Evolutionary conservation across 108 stramenopile species (phyloP), one percentile per base, ranked within the genome.

Genomic region (Nitzschia sp.): DNA sequence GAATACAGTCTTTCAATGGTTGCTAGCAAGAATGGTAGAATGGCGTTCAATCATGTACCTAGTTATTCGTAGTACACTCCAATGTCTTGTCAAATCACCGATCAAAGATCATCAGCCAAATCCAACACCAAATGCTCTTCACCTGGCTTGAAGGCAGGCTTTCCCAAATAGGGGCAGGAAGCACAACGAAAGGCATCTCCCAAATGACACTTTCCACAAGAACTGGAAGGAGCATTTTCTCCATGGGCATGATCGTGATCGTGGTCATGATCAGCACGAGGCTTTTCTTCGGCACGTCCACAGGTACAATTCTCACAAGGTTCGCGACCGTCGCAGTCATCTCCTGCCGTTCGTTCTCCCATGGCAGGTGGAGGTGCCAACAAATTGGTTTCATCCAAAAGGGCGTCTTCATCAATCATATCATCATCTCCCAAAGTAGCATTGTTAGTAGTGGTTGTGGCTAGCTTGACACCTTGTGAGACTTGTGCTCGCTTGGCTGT

Each of bases 131-230:
- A 80, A 82, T 93, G 92, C 78, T 94, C 95, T 69, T 95, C 92
- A 8, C 96, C 97, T n/a, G 93, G 72, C 69, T 97, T 95, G 78
- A 98, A 99, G 0, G 96, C 94, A 11, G 98, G 98, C 73, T 83
- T 91, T 11, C 97, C 98, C 44, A 97, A 76, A 79, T 94, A 96
- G 1, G 98, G 98, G 70, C 98, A 99, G 17, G 79, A 73, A 2
- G 95, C 97, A 76, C 98, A 99, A n/a, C 98, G 92, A 82, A 99
- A 99, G 29, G 98, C 98, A 80, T 99, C 98, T 38, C 98, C 98
- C 78, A 95, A 81, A 52, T 70, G 83, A 82, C 98, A 99, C 82
- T 93, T 97, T n/a, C 98, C 98, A 78, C 98, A 98, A 10, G 82
- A 68, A 53, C 53, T 61, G 14, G 26, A 55, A 17, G 66, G 66